Evolutionary conservation across 441 rosid genomes (phyloP).

Genomic region (Pelargonium cotyledonis): DNA sequence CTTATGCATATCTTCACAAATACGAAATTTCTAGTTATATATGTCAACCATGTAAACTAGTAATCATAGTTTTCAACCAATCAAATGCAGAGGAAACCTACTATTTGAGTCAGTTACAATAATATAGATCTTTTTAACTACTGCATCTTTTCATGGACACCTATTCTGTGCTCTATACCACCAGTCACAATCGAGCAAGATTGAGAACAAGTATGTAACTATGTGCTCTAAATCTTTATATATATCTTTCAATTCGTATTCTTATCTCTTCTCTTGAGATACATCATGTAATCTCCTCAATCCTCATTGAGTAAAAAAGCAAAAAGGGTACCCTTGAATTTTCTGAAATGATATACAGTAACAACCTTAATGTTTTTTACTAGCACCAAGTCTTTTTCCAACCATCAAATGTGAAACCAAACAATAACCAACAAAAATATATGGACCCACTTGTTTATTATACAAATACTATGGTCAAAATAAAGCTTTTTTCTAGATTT

Average conservation of each 20-base stretch:
- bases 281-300: background rate
- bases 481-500: background rate
- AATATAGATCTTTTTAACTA: background rate
- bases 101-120: background rate
- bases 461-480: background rate
- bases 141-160: background rate
- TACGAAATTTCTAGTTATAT: background rate
- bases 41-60: background rate
- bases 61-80: background rate
- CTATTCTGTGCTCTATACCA: background rate
- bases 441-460: background rate
- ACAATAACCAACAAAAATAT: conserved; percentile 1
- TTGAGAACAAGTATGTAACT: conserved; percentile 5
- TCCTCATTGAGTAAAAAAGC: background rate
- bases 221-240: background rate
- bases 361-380: background rate
- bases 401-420: background rate
- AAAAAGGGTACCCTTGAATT: background rate
- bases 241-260: background rate
- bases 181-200: background rate
- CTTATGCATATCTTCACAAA: background rate
- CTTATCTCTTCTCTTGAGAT: background rate
- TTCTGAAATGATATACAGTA: background rate
- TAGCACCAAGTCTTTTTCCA: conserved; percentile 1
- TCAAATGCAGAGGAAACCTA: background rate